These are phyloP conservation scores for Scleroderma bovista DNA, from an alignment of 768 basidiomycete species.

Conservation along the genomic window DNA sequence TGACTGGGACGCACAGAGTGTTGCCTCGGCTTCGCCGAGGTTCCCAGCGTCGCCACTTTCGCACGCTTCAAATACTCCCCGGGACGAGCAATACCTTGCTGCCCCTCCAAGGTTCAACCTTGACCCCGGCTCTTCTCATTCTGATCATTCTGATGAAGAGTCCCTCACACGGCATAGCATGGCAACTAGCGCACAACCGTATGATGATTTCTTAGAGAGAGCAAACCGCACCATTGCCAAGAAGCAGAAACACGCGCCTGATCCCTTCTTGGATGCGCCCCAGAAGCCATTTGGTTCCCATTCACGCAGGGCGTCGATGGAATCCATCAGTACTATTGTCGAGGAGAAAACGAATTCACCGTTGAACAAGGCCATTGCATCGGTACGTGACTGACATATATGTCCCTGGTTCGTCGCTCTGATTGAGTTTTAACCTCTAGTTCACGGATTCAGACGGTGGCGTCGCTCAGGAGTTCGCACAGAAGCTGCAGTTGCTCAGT, in stretches of 20 bases:
- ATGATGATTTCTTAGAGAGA: slow-evolving; percentile 75
- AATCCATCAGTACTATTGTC: slow-evolving; percentile 86
- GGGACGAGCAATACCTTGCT: slow-evolving; percentile 36
- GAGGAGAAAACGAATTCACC: slow-evolving; percentile 90
- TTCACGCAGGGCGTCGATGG: slow-evolving; percentile 78
- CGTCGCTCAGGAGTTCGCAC: slow-evolving; percentile 84
- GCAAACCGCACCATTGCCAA: slow-evolving; percentile 81
- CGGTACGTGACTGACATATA: slow-evolving; percentile 44
- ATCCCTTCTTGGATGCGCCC: slow-evolving; percentile 83
- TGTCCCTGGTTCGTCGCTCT: slow-evolving; percentile 1
- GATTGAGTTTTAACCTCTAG: slow-evolving; percentile 33
- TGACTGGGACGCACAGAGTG: slow-evolving; percentile 68
- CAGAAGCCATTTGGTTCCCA: slow-evolving; percentile 73
- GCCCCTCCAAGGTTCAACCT: slow-evolving; percentile 29
- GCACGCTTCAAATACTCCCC: slow-evolving; percentile 51
- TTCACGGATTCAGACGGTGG: slow-evolving; percentile 94
- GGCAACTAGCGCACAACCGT: slow-evolving; percentile 39
- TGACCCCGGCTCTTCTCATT: slow-evolving; percentile 26
- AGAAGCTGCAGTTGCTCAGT: slow-evolving; percentile 71
- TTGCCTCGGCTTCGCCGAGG: slow-evolving; percentile 33
- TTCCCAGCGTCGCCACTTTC: slow-evolving; percentile 57
- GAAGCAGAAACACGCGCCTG: slow-evolving; percentile 71
- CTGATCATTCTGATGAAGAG: slow-evolving; percentile 61
- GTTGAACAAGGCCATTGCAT: slow-evolving; percentile 88
- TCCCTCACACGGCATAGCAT: slow-evolving; percentile 39